Evolutionary conservation across 306 rosid genomes (phyloP), one percentile per base, ranked within the genome.

Genomic region (Quillaja saponaria): DNA sequence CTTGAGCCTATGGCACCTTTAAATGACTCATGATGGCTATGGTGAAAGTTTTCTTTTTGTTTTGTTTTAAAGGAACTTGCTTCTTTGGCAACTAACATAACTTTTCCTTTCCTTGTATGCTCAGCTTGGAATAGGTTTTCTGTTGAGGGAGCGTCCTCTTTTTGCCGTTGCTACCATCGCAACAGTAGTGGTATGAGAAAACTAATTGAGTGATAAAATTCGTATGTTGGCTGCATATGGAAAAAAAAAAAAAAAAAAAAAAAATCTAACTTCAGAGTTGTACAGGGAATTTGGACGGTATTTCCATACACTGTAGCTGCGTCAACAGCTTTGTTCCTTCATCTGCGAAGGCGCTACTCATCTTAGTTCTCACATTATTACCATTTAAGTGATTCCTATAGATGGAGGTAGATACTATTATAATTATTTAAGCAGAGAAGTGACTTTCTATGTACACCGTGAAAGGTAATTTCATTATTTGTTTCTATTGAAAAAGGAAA

Each of bases 91-190:
- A 52, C 52, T 63, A 57, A 75, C 66, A 39, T 48, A 28, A 28
- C 12, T 50, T 58, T 48, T 71, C 31, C 41, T 51, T 67, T 38
- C 60, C 49, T 50, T 58, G 2, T 47, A 40, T 37, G 49, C 54
- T 53, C 82, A 82, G 92, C 64, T 77, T 33, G 84, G 65, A 58
- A 80, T 85, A 37, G 88, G 92, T 40, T 82, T 82, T 56, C 63
- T 82, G 69, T 69, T 82, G 75, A 80, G 86, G 65, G 86, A 80
- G 70, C 84, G 77, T 38, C 88, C 88, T 15, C 34, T 85, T 13
- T 78, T 78, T 72, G 92, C 88, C 34, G 68, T 82, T 20, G 82
- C 88, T 14, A 85, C 88, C 9, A 88, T 82, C 37, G 86, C 88
- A 49, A 80, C 86, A 44, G 82, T 58, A n/a, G 73, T 82, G 86